Percentiles rank a stretch among this genome's conserved stretches.
Conservation (phyloP, 306 rosid genomes). For the Prunus padus region DNA sequence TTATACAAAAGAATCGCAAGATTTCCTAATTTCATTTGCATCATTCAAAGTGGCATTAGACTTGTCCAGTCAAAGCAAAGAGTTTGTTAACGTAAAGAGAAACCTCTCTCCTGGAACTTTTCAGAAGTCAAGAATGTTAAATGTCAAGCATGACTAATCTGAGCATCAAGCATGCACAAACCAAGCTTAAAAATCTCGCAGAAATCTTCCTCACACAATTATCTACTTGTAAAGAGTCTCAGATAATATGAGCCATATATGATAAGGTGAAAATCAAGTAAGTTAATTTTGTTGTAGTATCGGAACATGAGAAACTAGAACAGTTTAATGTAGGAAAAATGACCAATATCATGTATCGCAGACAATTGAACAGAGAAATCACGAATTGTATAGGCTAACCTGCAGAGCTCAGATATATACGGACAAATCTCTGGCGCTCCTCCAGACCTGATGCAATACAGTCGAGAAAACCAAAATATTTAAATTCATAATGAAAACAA, state of each 20-base stretch:
- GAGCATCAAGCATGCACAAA: background rate
- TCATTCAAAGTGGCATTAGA: background rate
- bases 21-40: background rate
- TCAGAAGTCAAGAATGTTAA: background rate
- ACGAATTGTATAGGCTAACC: conserved; percentile 46
- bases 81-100: background rate
- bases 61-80: background rate
- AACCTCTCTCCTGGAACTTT: background rate
- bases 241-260: background rate
- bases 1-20: background rate
- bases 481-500: conserved; percentile 6
- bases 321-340: conserved; percentile 7
- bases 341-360: conserved; percentile 1
- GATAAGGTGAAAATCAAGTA: background rate
- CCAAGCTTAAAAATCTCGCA: background rate
- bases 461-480: background rate
- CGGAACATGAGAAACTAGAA: background rate
- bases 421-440: conserved; percentile 70
- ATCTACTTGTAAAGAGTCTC: background rate
- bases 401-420: conserved; percentile 54
- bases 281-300: background rate
- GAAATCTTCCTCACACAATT: background rate
- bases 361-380: background rate
- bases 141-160: background rate
- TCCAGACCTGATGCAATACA: conserved; percentile 50